A percentile compares a stretch with the other conserved stretches of the same genome.
phyloP scores from a whole-genome alignment of 2,329 filamentous ascomycete species.

The Cryoendolithus antarcticus region DNA sequence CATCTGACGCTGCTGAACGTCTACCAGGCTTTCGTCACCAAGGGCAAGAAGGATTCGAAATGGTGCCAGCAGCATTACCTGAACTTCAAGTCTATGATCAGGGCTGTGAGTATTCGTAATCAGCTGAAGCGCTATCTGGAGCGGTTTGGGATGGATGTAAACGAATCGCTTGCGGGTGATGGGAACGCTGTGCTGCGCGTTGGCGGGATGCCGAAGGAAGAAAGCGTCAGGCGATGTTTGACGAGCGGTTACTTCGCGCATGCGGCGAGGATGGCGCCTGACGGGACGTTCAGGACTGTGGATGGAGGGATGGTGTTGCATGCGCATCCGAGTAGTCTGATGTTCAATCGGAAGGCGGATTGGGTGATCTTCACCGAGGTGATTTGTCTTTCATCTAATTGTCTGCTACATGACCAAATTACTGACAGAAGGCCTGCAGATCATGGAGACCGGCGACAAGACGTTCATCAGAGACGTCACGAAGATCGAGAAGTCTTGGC shows the following conservation, averaged over 20 bases:
- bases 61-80: conserved; percentile 82
- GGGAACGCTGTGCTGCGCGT: conserved; percentile 21
- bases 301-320: conserved; percentile 65
- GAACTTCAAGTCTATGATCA: conserved; percentile 73
- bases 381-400: too few relatives aligned
- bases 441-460: conserved; percentile 80
- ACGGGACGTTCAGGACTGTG: conserved; percentile 82
- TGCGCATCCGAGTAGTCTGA: conserved; percentile 81
- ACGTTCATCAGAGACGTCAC: conserved; percentile 82
- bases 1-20: conserved; percentile 86
- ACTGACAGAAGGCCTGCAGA: too few relatives aligned
- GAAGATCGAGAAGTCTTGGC: conserved; percentile 88
- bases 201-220: conserved; percentile 39
- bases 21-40: conserved; percentile 78
- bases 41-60: conserved; percentile 66
- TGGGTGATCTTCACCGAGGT: conserved; percentile 91
- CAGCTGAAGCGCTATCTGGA: conserved; percentile 83
- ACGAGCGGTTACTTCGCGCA: conserved; percentile 88
- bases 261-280: conserved; percentile 83
- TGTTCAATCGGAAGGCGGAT: conserved; percentile 93
- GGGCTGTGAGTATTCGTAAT: conserved; percentile 72
- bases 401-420: too few relatives aligned
- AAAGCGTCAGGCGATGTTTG: conserved; percentile 72
- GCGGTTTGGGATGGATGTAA: conserved; percentile 61
- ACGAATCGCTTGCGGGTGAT: conserved; percentile 44